These are phyloP conservation scores for Scleroderma bovista DNA, from an alignment of 768 basidiomycete genomes.

Conservation along the genomic window DNA sequence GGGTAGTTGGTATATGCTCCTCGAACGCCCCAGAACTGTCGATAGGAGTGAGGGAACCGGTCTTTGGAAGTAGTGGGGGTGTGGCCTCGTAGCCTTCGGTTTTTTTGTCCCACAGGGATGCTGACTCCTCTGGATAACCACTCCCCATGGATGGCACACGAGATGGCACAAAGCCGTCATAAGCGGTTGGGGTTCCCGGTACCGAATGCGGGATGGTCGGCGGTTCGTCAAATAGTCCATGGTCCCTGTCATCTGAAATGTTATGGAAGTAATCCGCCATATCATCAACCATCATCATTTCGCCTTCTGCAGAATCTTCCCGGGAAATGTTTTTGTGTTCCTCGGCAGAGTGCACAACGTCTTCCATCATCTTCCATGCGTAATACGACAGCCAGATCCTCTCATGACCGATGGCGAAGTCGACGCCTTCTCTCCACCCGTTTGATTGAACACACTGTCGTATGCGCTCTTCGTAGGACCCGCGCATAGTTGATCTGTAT, in stretches of 20 bases:
- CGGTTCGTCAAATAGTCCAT: slow-evolving; percentile 29
- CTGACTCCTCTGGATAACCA: slow-evolving; percentile 31
- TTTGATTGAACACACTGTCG: slow-evolving; percentile 45
- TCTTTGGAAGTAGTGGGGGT: slow-evolving; percentile 32
- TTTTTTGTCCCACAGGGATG: slow-evolving; percentile 43
- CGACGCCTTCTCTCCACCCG: slow-evolving; percentile 49
- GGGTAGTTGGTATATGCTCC: slow-evolving; percentile 48
- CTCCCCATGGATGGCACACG: slow-evolving; percentile 20
- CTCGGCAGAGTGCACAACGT: slow-evolving; percentile 45
- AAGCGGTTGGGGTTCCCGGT: slow-evolving; percentile 20
- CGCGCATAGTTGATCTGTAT: slow-evolving; percentile 47
- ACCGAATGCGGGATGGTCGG: slow-evolving; percentile 24
- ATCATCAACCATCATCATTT: slow-evolving; percentile 38
- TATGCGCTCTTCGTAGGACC: slow-evolving; percentile 43
- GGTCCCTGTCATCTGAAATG: slow-evolving; percentile 22
- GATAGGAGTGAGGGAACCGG: slow-evolving; percentile 33
- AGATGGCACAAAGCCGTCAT: slow-evolving; percentile 18
- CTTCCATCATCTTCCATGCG: slow-evolving; percentile 60
- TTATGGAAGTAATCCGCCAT: slow-evolving; percentile 35
- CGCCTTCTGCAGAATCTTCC: slow-evolving; percentile 42
- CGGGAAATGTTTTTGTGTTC: slow-evolving; percentile 38
- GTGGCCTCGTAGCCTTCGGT: slow-evolving; percentile 22
- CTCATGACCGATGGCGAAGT: slow-evolving; percentile 48
- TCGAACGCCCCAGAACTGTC: slow-evolving; percentile 46
- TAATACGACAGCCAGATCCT: slow-evolving; percentile 52